Evolutionary conservation across 306 rosid genomes (phyloP).

Genomic region (Dicorynia guianensis): DNA sequence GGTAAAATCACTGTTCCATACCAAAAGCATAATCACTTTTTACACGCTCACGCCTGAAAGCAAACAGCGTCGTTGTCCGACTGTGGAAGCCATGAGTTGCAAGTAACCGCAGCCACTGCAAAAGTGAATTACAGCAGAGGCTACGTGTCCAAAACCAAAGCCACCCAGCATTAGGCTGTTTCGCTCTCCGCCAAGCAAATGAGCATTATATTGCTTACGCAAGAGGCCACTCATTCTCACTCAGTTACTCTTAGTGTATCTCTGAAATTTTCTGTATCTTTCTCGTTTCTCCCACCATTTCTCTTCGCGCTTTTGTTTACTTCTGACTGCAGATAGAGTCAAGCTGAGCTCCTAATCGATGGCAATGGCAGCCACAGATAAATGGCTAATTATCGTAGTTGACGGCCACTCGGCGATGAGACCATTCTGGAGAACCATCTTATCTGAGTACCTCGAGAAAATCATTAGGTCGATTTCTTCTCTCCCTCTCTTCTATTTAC

Average conservation of each 20-base stretch:
- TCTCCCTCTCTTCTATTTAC: too few species aligned
- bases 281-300: neutral
- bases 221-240: neutral
- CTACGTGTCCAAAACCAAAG: neutral
- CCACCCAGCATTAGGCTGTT: neutral
- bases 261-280: neutral
- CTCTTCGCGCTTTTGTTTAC: neutral
- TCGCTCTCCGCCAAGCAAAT: neutral
- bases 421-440: conserved; percentile 12
- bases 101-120: neutral
- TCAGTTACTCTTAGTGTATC: neutral
- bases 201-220: neutral
- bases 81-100: too few species aligned
- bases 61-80: neutral
- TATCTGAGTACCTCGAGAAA: conserved; percentile 25
- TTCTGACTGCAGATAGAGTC: neutral
- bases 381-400: conserved; percentile 24
- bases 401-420: conserved; percentile 27
- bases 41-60: neutral
- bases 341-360: too few species aligned
- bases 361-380: conserved; percentile 4
- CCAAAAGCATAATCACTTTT: neutral
- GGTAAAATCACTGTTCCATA: neutral
- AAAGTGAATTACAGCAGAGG: neutral
- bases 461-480: conserved; percentile 35